A percentile compares a stretch with the other conserved stretches of the same genome.
phyloP scores from a whole-genome alignment of 768 basidiomycete species.

The Sarcodon sp. region DNA sequence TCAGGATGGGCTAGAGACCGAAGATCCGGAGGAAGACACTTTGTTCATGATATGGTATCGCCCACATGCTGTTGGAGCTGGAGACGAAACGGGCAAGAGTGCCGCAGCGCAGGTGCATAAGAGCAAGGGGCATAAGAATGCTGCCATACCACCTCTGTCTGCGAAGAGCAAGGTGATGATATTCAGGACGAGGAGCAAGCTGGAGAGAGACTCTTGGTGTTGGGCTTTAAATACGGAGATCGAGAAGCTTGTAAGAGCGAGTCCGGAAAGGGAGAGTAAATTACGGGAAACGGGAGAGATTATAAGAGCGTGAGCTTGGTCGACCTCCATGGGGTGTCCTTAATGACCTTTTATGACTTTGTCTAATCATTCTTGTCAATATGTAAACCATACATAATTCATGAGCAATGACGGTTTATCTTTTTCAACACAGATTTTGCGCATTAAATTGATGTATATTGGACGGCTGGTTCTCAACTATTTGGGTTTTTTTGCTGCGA shows the following conservation, averaged over 20 bases:
- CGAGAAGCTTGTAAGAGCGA: constrained; percentile 58
- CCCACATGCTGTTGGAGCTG: constrained; percentile 13
- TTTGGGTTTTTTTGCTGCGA: constrained; percentile 78
- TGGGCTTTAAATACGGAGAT: constrained; percentile 90
- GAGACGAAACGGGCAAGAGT: background rate
- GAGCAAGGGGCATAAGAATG: constrained; percentile 2
- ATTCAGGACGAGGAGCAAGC: constrained; percentile 63
- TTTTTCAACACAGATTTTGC: too few species aligned
- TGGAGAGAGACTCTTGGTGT: constrained; percentile 92
- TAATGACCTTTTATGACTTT: too few species aligned
- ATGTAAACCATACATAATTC: too few species aligned
- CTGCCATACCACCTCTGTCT: constrained; percentile 36
- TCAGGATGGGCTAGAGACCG: constrained; percentile 78
- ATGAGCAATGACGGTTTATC: too few species aligned
- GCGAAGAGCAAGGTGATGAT: constrained; percentile 49
- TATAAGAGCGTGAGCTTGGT: constrained; percentile 13
- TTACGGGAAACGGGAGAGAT: constrained; percentile 55
- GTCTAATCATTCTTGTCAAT: too few species aligned
- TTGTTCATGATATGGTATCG: constrained; percentile 74
- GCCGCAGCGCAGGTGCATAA: background rate
- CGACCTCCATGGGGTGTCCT: too few species aligned
- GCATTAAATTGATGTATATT: too few species aligned
- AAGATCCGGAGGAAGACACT: constrained; percentile 81
- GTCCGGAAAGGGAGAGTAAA: constrained; percentile 49
- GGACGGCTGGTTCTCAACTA: constrained; percentile 18